phyloP scores from a whole-genome alignment of 2,329 filamentous ascomycete genomes.

The Chaetomium sp. region DNA sequence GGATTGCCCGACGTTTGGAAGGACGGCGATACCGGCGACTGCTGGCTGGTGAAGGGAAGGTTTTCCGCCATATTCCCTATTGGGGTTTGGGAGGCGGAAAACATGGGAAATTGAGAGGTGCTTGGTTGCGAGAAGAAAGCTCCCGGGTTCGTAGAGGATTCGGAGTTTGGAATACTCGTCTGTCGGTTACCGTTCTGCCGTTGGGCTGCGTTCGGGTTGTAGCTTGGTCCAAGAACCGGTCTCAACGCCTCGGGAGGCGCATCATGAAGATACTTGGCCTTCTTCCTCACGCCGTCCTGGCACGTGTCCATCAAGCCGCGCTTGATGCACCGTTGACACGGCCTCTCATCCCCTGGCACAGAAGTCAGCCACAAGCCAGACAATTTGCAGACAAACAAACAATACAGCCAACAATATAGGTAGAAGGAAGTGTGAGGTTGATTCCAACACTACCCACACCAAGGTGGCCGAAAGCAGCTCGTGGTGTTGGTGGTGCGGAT shows the following conservation, averaged over 20 bases:
- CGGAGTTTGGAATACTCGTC: conserved; percentile 40
- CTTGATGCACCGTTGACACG: conserved; percentile 90
- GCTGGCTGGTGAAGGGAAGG: conserved; percentile 55
- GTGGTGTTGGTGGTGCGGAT: not conserved
- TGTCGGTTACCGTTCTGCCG: conserved; percentile 42
- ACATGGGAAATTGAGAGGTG: conserved; percentile 45
- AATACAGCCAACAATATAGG: not conserved
- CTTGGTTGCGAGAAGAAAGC: conserved; percentile 42
- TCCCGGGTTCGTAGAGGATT: conserved; percentile 37
- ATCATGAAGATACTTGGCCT: conserved; percentile 98
- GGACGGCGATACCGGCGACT: conserved; percentile 67
- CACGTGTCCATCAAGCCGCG: conserved; percentile 84
- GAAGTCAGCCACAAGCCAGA: conserved; percentile 8
- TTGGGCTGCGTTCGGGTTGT: conserved; percentile 51
- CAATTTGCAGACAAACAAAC: not conserved
- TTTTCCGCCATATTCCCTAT: conserved; percentile 42
- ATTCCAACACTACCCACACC: not conserved
- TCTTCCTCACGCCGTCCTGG: conserved; percentile 95
- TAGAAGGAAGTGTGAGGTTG: not conserved
- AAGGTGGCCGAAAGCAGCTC: too few relatives aligned
- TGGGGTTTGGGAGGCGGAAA: conserved; percentile 40
- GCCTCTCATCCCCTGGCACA: conserved; percentile 78
- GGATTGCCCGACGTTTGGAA: conserved; percentile 54
- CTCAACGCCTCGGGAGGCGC: conserved; percentile 82
- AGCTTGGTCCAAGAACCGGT: conserved; percentile 71